Base-by-base conservation (phyloP, 768 basidiomycete genomes). In the Lenzites betulinus region DNA sequence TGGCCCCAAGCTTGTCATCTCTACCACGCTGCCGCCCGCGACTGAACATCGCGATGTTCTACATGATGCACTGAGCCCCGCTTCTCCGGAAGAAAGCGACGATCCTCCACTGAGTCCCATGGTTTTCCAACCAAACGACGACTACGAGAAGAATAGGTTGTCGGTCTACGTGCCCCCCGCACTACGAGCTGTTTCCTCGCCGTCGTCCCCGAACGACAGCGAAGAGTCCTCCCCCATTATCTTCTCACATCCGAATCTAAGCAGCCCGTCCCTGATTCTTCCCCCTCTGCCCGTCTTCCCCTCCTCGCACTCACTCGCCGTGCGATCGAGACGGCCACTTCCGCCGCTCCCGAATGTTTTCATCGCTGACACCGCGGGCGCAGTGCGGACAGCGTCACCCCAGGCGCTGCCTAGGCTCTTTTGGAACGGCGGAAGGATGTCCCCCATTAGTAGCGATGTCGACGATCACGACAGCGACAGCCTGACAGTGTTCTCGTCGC, bases 61-160 rank as follows among this genome's bases (percentile, higher is more conserved):
- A 11, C 42, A 39, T 25, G 22, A 18, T 16, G 51, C 30, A 23
- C 38, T 39, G 25, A 54, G 33, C 49, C 38, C 51, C 46, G 35
- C 53, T 55, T 59, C 62, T 63, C 57, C 49, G 53, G 62, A 20
- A 58, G 62, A 63, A 55, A 59, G 57, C 62, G 62, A 63, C 42
- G 61, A 63, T 25, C 53, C 23, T 20, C 62, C 57, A 23, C 23
- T 63, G 16, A 63, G 57, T 26, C 62, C 62, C 48, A 63, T 63
- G 13, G 43, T 51, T 7, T 63, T 63, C 49, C 41, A 22, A 2
- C 41, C 36, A 33, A 63, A 63, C 57, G 62, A 63, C 15, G 62
- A 53, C 7, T 63, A 59, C 53, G 57, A 63, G 41, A 47, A 49
- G 41, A 42, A 33, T 18, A 22, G 62, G 25, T 47, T 63, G 7